Evolutionary conservation across 306 rosid genomes (phyloP), one percentile per base, ranked within the genome.

Genomic region (Cucurbita argyrosperma): DNA sequence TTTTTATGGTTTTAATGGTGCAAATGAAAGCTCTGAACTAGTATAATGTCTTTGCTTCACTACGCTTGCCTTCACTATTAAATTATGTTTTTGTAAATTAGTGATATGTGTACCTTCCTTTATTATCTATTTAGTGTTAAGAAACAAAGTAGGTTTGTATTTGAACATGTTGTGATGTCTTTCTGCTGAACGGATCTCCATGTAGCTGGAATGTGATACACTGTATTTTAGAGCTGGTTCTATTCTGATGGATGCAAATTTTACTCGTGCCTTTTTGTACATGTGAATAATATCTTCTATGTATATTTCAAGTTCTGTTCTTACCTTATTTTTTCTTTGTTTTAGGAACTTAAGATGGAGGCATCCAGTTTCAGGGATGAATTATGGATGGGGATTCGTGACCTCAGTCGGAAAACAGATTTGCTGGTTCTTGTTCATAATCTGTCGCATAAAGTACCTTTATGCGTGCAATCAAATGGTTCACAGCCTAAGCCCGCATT

Each of bases 341-440:
- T 79, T 67, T 83, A 94, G 98, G 96, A 90, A 79, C 87, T 94
- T 71, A 86, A 61, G 63, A 69, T 52, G 72, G 98, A 89, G 77
- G 86, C 81, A 49, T 80, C 95, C 79, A 85, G 54, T 82, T 88
- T 94, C 79, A 85, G 84, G 80, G 92, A 89, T 81, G 95, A 90
- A 84, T 79, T 94, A 3, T 90, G 98, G 98, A 59, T 71, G 73
- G 98, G 98, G 77, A 85, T 94, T 74, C 92, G 88, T 65, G 97
- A 94, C 82, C 83, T 94, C 47, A 88, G 83, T 84, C 81, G 63
- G 77, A 94, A 94, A 82, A 94, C 89, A 1, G 98, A 94, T 80
- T 83, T 94, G 84, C 83, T 94, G 78, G 88, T 94, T 79, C 87
- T 94, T 75, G 97, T 94, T 60, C 98, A 94, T 80, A 94, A 94